Conservation (phyloP, 164 flowering plant genomes). For the Sedum album region DNA sequence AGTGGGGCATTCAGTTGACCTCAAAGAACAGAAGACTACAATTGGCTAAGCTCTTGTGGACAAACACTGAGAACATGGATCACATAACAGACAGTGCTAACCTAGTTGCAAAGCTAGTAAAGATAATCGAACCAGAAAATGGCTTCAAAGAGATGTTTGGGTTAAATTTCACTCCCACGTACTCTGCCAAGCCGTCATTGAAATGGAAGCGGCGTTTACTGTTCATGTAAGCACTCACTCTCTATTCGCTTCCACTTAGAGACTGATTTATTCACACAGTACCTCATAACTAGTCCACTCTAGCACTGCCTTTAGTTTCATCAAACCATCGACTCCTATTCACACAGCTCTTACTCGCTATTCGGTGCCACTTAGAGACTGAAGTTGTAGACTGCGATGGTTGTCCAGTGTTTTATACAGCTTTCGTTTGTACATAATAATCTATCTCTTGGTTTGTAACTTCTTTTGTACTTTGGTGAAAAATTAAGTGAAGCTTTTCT, state of each 20-base stretch:
- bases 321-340: too few species aligned
- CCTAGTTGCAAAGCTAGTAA: conserved; percentile 9
- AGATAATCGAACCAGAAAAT: conserved; percentile 1
- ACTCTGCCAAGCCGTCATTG: background rate
- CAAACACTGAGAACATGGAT: conserved; percentile 7
- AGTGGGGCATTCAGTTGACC: conserved; percentile 8
- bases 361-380: background rate
- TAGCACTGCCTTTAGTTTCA: too few species aligned
- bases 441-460: too few species aligned
- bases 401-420: too few species aligned
- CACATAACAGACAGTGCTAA: conserved; percentile 11
- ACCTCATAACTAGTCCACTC: background rate
- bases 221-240: background rate
- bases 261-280: background rate
- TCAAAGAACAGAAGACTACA: conserved; percentile 7
- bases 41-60: conserved; percentile 6
- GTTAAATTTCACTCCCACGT: conserved; percentile 2
- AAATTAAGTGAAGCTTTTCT: too few species aligned
- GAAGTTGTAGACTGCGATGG: too few species aligned
- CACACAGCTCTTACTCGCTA: background rate
- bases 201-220: conserved; percentile 5
- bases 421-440: too few species aligned
- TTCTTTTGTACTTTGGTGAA: too few species aligned
- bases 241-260: background rate
- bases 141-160: conserved; percentile 12